Conservation (phyloP, 495 filamentous ascomycete genomes). For the Cryomyces minteri region DNA sequence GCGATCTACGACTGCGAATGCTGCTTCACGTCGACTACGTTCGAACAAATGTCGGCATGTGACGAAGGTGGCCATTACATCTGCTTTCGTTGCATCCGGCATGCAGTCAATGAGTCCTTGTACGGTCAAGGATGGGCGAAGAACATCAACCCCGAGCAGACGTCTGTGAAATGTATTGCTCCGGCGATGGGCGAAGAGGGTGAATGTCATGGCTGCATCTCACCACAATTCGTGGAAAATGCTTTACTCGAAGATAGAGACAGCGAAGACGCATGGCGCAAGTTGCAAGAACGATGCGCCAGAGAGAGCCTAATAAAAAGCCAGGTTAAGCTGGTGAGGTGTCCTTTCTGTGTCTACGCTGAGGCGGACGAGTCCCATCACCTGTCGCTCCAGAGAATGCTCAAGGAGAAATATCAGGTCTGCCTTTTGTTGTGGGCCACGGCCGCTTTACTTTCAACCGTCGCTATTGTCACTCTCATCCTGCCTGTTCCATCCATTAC, state of each 20-base stretch:
- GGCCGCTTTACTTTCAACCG: conserved; percentile 21
- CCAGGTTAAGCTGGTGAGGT: conserved; percentile 56
- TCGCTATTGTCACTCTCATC: conserved; percentile 28
- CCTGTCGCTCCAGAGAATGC: too few species aligned
- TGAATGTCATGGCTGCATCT: conserved; percentile 55
- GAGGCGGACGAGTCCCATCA: conserved; percentile 39
- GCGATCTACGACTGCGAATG: conserved; percentile 78
- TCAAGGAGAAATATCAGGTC: conserved; percentile 38
- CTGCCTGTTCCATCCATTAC: conserved; percentile 29
- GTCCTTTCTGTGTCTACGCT: conserved; percentile 81
- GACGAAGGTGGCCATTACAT: conserved; percentile 53
- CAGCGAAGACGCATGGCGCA: conserved; percentile 47
- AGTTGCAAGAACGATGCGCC: conserved; percentile 59
- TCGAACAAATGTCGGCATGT: conserved; percentile 70
- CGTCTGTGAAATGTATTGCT: conserved; percentile 65
- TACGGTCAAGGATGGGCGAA: conserved; percentile 85
- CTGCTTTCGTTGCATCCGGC: conserved; percentile 69
- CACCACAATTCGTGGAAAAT: conserved; percentile 43
- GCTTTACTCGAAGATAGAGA: conserved; percentile 49
- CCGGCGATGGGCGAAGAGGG: conserved; percentile 30
- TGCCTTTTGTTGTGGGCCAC: conserved; percentile 1
- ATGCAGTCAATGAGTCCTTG: conserved; percentile 61
- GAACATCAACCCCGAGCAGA: conserved; percentile 50
- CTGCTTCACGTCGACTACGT: conserved; percentile 61
- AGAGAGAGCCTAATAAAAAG: conserved; percentile 53